Evolutionary conservation across 1,284 basidiomycete species (phyloP), one percentile per base, ranked within the genome.

Genomic region (Meripilus lineatus): DNA sequence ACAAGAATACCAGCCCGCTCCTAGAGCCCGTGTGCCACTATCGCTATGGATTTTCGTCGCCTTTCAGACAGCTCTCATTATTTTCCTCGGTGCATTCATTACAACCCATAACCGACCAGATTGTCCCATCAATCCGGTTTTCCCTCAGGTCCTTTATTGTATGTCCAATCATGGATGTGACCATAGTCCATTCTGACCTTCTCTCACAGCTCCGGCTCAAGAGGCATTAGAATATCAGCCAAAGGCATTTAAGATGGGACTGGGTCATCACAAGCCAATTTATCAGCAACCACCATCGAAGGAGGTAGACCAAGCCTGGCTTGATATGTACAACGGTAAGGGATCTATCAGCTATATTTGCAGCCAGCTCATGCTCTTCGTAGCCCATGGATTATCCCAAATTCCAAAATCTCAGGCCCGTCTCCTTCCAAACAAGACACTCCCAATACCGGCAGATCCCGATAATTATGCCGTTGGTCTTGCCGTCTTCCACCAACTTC

Each of bases 401-500:
- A 48, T 48, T 18, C 35, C 42, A 4, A 44, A 35, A n/a, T n/a
- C 8, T n/a, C 40, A 48, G 21, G 46, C 46, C 5, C 36, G 36
- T 14, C 38, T 44, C 20, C 18, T 48, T 3, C 42, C 37, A 5
- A 48, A 48, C 42, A 32, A 34, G 15, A 48, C 46, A 20, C 23
- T 48, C 6, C 30, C 46, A 3, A 44, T 48, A 17, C 37, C 42
- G 8, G 42, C 33, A 5, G 32, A 44, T 38, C 33, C 35, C 8
- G 35, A 40, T 8, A 24, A 48, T 20, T 40, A 48, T 26, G 36
- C 37, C 14, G 40, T 48, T 6, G 23, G 17, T 3, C 17, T 44
- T 25, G 15, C 41, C 4, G 46, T 48, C 6, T 48, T 48, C 20
- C 46, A 48, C 32, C 42, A 48, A 30, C 37, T 48, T 15, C 46